Conservation (phyloP, 768 basidiomycete genomes). For the Kwoniella pini region DNA sequence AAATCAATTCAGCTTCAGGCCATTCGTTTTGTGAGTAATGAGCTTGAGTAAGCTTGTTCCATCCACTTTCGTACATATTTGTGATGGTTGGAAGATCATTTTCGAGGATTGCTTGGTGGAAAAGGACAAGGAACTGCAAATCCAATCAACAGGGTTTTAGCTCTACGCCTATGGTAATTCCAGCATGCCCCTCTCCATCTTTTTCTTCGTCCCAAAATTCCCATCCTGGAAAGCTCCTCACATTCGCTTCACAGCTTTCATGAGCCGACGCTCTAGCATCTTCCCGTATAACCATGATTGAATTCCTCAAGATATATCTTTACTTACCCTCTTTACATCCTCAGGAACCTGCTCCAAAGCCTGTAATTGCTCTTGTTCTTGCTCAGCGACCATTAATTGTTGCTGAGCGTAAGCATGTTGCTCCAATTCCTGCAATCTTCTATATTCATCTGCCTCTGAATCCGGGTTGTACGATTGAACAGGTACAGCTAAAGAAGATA, state of each 20-base stretch:
- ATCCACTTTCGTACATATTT: slow-evolving; percentile 91
- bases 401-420: slow-evolving; percentile 40
- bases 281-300: slow-evolving; percentile 21
- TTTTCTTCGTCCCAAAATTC: no score
- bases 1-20: slow-evolving; percentile 95
- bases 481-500: slow-evolving; percentile 41
- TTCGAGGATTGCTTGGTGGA: slow-evolving; percentile 86
- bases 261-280: no score
- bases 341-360: slow-evolving; percentile 83
- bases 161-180: neutral
- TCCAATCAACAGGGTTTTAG: neutral
- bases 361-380: slow-evolving; percentile 53
- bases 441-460: slow-evolving; percentile 39
- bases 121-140: slow-evolving; percentile 84
- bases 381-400: slow-evolving; percentile 27
- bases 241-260: no score
- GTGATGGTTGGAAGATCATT: slow-evolving; percentile 91
- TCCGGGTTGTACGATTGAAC: slow-evolving; percentile 18
- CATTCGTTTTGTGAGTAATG: slow-evolving; percentile 92
- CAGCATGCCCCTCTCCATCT: no score
- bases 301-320: neutral
- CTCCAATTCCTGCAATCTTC: slow-evolving; percentile 40
- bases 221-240: no score
- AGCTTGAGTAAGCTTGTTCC: slow-evolving; percentile 95
- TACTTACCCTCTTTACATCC: slow-evolving; percentile 76